Evolutionary conservation across 2,329 filamentous ascomycete species (phyloP), one percentile per base, ranked within the genome.

Genomic region (Monosporascus sp.): DNA sequence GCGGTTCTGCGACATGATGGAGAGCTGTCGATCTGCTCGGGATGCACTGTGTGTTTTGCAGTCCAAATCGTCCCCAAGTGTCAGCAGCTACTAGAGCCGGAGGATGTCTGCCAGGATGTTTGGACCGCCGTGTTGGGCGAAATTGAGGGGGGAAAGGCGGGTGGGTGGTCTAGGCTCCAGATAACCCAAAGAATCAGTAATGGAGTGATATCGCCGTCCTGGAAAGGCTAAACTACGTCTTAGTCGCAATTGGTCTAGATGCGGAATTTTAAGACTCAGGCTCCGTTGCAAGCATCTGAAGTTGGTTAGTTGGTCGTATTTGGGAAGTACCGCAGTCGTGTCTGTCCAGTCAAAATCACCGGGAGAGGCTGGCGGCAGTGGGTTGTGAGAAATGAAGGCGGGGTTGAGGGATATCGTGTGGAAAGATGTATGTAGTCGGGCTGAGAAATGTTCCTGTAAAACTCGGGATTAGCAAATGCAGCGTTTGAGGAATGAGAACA

Each of bases 1-100:
- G 64, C 66, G 66, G 58, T 66, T 68, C 61, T 67, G 64, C 64
- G 66, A 67, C 66, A 69, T 69, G 54, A 52, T 63, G 64, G 57
- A 55, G 56, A 58, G 55, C 56, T 52, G 59, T 63, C 60, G 59
- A 52, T 55, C 49, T 61, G 59, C 24, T 46, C 24, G n/a, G 55
- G 53, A 62, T 56, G 60, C 62, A 65, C 60, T 57, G 52, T 16
- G 52, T 53, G 56, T 52, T 51, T 58, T 45, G 62, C 50, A 52
- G 58, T 56, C 56, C 58, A 60, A 55, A 52, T 53, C 51, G 62
- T 57, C 60, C 61, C 60, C 58, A 53, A 47, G 55, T 54, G 64
- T 66, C 62, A 67, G 56, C 60, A 62, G 43, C 24, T 16, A 59
- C 53, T 53, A 61, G 56, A 59, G 56, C 60, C 55, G 52, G 54